Percentiles rank a stretch among this genome's conserved stretches.
Evolutionary conservation across 192 early-diverging fungal genomes (phyloP).

Genomic region (Dissophora ornata): DNA sequence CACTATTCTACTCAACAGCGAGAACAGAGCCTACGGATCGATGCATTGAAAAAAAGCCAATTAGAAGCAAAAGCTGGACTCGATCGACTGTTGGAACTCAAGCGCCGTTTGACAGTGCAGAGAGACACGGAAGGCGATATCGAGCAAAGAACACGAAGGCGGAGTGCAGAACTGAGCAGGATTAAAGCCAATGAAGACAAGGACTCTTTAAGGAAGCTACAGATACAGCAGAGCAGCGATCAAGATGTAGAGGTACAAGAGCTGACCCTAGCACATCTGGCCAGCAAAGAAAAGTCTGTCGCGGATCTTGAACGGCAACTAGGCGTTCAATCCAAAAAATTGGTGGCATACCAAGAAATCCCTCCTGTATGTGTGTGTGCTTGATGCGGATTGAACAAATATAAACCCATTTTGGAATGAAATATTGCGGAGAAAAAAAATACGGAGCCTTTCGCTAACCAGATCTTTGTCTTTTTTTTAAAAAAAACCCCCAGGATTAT

Average conservation of each 20-base stretch:
- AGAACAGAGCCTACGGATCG: not conserved
- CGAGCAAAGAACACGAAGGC: conserved; percentile 21
- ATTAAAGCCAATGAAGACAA: conserved; percentile 9
- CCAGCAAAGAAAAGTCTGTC: not conserved
- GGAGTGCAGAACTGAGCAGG: conserved; percentile 31
- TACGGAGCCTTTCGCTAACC: too few relatives aligned
- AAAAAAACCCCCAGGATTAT: too few relatives aligned
- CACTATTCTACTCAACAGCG: not conserved
- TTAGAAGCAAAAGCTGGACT: conserved; percentile 2
- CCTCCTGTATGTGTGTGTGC: conserved; percentile 51
- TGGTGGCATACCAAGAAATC: conserved; percentile 34
- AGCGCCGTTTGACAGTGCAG: not conserved
- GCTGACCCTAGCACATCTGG: conserved; percentile 29
- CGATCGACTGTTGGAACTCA: conserved; percentile 8
- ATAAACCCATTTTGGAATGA: too few relatives aligned
- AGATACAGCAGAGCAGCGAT: conserved; percentile 10
- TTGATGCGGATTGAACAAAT: too few relatives aligned
- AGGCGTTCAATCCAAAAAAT: conserved; percentile 1
- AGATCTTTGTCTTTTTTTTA: too few relatives aligned
- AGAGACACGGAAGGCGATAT: conserved; percentile 28
- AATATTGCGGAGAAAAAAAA: too few relatives aligned
- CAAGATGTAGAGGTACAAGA: conserved; percentile 20
- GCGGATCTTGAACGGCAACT: conserved; percentile 6
- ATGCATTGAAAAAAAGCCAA: not conserved
- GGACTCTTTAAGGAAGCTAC: not conserved